These are phyloP conservation scores for Dioscorea dumetorum DNA, from an alignment of 106 monocot genomes.

Conservation along the genomic window DNA sequence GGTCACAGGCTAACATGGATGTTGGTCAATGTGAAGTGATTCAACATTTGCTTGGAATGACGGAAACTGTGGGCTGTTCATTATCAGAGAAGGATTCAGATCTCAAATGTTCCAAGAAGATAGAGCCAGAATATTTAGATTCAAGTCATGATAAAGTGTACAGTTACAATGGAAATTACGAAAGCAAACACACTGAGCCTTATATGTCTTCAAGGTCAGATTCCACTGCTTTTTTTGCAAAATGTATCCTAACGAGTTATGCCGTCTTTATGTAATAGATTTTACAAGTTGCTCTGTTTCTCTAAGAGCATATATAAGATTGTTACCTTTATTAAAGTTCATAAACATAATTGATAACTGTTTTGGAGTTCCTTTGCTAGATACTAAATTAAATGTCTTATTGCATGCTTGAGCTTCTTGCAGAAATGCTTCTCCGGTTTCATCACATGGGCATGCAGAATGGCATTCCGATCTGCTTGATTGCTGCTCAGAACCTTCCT, in stretches of 20 bases:
- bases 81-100: constrained; percentile 31
- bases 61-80: constrained; percentile 50
- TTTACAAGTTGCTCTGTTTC: not conserved
- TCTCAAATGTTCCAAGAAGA: constrained; percentile 23
- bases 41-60: constrained; percentile 72
- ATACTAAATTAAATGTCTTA: constrained; percentile 1
- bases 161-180: constrained; percentile 25
- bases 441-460: constrained; percentile 39
- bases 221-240: not conserved
- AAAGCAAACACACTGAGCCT: constrained; percentile 18
- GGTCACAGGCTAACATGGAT: constrained; percentile 69
- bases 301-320: not conserved
- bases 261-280: not conserved
- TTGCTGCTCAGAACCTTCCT: constrained; percentile 73
- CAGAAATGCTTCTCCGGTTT: constrained; percentile 45
- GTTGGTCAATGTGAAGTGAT: constrained; percentile 78
- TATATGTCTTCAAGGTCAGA: constrained; percentile 39
- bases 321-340: not conserved
- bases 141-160: constrained; percentile 23
- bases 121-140: constrained; percentile 23
- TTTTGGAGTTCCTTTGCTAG: not conserved
- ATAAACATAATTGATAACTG: not conserved
- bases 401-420: constrained; percentile 5
- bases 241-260: not conserved
- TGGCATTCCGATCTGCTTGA: constrained; percentile 83